Percentiles rank a stretch among this genome's conserved stretches.
phyloP scores from a whole-genome alignment of 176 grass and related monocot species.

The Phoenix roebelenii region DNA sequence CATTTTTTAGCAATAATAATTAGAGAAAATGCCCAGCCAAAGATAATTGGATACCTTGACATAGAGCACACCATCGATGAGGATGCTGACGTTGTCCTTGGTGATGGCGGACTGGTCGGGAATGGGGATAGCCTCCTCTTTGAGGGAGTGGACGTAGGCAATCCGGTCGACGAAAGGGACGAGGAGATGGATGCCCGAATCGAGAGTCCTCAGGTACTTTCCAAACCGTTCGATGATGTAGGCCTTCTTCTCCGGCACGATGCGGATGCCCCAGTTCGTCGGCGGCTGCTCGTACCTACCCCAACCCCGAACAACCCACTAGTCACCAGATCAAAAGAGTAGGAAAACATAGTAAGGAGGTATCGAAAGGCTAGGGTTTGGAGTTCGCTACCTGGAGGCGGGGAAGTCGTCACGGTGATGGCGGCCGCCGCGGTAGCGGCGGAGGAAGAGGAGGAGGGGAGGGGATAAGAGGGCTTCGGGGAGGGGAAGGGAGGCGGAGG shows the following conservation, averaged over 20 bases:
- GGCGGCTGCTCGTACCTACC: constrained; percentile 44
- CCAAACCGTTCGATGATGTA: constrained; percentile 79
- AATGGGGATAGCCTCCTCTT: constrained; percentile 96
- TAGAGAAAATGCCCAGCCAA: constrained; percentile 1
- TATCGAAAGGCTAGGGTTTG: not conserved
- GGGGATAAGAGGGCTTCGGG: not conserved
- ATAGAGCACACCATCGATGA: constrained; percentile 83
- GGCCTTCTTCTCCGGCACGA: constrained; percentile 92
- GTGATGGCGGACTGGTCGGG: constrained; percentile 89
- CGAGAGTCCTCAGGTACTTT: constrained; percentile 74
- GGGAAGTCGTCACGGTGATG: constrained; percentile 38
- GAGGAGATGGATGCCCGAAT: constrained; percentile 69
- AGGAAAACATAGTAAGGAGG: not conserved
- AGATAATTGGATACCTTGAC: constrained; percentile 47
- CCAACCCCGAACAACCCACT: too few species aligned
- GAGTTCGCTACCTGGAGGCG: constrained; percentile 6
- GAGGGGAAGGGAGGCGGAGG: not conserved
- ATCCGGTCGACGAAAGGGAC: constrained; percentile 75
- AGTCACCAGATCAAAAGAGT: not conserved
- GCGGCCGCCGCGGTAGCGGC: constrained; percentile 20
- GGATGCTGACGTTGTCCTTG: constrained; percentile 87
- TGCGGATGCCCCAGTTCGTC: constrained; percentile 88
- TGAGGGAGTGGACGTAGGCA: constrained; percentile 88
- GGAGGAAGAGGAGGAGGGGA: constrained; percentile 13
- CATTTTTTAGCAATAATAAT: too few species aligned